Percentiles rank a stretch among this genome's conserved stretches.
Conservation (phyloP, 2,329 filamentous ascomycete species). For the Helminthosporium solani region DNA sequence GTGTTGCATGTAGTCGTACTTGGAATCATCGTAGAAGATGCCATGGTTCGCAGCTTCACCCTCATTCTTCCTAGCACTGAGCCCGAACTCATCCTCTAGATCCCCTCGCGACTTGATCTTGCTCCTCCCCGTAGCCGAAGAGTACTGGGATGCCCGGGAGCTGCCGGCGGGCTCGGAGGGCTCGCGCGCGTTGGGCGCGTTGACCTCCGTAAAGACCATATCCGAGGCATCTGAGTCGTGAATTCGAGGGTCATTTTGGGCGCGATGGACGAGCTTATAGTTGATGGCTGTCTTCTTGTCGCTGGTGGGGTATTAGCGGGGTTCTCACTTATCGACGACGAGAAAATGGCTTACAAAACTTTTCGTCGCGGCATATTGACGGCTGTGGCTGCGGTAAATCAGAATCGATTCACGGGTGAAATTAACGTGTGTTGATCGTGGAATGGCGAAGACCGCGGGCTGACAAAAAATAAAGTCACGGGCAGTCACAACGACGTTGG, state of each 20-base stretch:
- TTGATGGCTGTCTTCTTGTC: constrained; percentile 92
- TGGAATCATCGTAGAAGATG: constrained; percentile 89
- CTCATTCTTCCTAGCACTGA: constrained; percentile 78
- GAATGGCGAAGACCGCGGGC: constrained; percentile 27
- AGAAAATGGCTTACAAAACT: constrained; percentile 62
- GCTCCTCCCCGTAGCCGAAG: constrained; percentile 42
- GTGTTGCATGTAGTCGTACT: constrained; percentile 99
- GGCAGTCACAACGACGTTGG: too few relatives aligned
- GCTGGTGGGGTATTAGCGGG: constrained; percentile 46
- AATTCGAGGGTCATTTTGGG: constrained; percentile 95
- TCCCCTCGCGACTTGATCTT: constrained; percentile 71
- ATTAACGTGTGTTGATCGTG: constrained; percentile 3
- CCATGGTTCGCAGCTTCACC: constrained; percentile 94
- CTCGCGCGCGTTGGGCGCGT: constrained; percentile 42
- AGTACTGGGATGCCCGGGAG: constrained; percentile 47
- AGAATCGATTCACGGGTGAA: too few relatives aligned
- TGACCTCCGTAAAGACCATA: constrained; percentile 79
- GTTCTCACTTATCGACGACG: constrained; percentile 5
- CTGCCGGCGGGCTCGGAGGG: constrained; percentile 46
- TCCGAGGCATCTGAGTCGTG: constrained; percentile 86
- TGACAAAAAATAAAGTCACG: constrained; percentile 29
- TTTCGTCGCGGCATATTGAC: constrained; percentile 69
- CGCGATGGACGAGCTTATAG: constrained; percentile 91
- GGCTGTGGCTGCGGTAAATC: not conserved
- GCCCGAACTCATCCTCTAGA: constrained; percentile 71